These are phyloP conservation scores for Acer saccharum DNA, from an alignment of 345 rosid genomes.

Conservation along the genomic window DNA sequence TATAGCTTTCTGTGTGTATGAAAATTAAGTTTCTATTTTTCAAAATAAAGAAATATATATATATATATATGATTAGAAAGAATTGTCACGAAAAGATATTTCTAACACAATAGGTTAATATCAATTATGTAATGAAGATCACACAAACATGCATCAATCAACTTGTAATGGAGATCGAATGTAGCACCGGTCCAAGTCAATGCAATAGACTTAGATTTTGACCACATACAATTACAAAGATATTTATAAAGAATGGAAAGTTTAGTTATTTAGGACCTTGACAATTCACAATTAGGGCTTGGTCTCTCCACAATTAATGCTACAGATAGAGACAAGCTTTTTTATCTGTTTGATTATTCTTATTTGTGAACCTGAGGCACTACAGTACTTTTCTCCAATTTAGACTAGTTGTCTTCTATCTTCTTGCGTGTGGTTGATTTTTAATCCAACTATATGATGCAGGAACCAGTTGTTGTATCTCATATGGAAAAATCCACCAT, in stretches of 20 bases:
- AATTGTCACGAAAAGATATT: background rate
- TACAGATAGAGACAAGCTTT: background rate
- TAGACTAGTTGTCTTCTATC: no score
- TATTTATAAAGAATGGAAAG: background rate
- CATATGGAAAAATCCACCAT: constrained; percentile 8
- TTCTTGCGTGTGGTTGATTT: background rate
- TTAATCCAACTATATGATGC: background rate
- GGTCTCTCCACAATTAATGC: background rate
- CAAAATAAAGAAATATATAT: background rate
- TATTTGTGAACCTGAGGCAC: background rate
- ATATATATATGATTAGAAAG: background rate
- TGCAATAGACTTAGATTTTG: constrained; percentile 13
- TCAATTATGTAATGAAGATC: no score
- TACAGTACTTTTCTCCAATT: background rate
- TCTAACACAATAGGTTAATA: background rate
- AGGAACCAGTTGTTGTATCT: constrained; percentile 12
- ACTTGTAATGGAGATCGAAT: background rate
- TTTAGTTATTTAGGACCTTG: background rate
- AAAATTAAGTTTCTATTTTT: background rate
- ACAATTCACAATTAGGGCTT: background rate
- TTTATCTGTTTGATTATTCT: background rate
- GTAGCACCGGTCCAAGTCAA: constrained; percentile 9
- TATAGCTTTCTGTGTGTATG: no score
- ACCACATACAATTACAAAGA: background rate
- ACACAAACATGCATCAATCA: background rate